Evolutionary conservation across 2,329 filamentous ascomycete genomes (phyloP), one percentile per base, ranked within the genome.

Genomic region (Zasmidium angulare): DNA sequence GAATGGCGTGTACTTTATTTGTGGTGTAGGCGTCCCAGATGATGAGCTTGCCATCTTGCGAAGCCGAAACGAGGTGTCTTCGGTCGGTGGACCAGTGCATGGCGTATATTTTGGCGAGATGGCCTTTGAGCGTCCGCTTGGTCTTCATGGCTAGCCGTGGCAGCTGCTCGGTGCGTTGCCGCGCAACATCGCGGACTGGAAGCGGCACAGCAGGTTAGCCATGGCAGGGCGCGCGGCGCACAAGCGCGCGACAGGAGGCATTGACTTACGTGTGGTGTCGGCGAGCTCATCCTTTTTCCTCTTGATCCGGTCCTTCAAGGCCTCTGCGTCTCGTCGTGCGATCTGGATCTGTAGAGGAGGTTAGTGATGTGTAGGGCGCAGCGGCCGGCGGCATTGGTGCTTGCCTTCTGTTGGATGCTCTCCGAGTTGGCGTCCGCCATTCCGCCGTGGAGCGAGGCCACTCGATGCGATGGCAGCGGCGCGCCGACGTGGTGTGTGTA

Each of bases 81-180:
- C 95, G 88, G 79, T 99, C 95, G 66, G 95, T 99, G 31, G 95
- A 98, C 95, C 95, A 99, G 82, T 99, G 95, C 95, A 99, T 99
- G 71, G 95, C 95, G 78, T 99, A 99, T 72, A 99, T 99, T 82
- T 99, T 99, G 71, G 95, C 95, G 68, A 99, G 81, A 84, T 99
- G 95, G 67, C 95, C 95, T 82, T 98, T 98, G 68, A 99, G 84
- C 53, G 93, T 97, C 72, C 92, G 90, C 82, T 96, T 95, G 66
- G 93, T 90, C 84, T 95, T 96, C 95, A 99, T 98, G 75, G 93
- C 85, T 78, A 96, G 95, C 78, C 90, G 89, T 66, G 93, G 92
- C 71, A 99, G 87, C 68, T 90, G 83, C 77, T 98, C 95, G 78
- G 96, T 93, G 67, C 93, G 89, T 80, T 93, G 90, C 76, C 92